Evolutionary conservation across 2,329 filamentous ascomycete species (phyloP).

Genomic region (Camillea tinctor): DNA sequence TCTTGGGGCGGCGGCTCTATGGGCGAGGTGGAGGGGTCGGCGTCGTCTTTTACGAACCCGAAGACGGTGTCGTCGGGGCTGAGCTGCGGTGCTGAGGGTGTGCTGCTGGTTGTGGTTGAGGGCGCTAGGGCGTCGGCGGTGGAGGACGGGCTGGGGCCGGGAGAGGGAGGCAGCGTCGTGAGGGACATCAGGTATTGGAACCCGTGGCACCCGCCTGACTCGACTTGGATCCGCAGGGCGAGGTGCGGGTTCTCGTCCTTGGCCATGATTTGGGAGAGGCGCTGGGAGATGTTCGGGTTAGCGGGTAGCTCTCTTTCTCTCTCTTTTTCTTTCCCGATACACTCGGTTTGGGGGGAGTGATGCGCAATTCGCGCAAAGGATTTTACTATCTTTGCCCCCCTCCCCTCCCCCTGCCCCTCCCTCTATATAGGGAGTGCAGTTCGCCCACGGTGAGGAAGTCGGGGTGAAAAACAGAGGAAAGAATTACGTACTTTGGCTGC

Average conservation of each 20-base stretch:
- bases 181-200: conserved; percentile 97
- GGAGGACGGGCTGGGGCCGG: conserved; percentile 3
- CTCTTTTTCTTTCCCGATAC: background rate
- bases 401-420: no score
- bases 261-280: conserved; percentile 73
- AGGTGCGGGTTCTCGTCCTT: conserved; percentile 73
- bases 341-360: background rate
- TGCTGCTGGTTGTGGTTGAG: conserved; percentile 29
- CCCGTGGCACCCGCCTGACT: conserved; percentile 92
- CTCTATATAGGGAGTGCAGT: background rate
- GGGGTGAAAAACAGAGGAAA: background rate
- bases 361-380: background rate
- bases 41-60: conserved; percentile 59
- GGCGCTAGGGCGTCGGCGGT: conserved; percentile 23
- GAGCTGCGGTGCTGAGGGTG: conserved; percentile 18
- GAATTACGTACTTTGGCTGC: conserved; percentile 66
- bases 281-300: conserved; percentile 39
- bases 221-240: conserved; percentile 87
- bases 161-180: conserved; percentile 50
- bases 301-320: background rate
- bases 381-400: no score
- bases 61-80: conserved; percentile 87
- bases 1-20: background rate
- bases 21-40: conserved; percentile 24
- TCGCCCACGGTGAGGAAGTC: background rate